A percentile compares a stretch with the other conserved stretches of the same genome.
Evolutionary conservation across 495 filamentous ascomycete genomes (phyloP).

Genomic region (Immersiella caudata): DNA sequence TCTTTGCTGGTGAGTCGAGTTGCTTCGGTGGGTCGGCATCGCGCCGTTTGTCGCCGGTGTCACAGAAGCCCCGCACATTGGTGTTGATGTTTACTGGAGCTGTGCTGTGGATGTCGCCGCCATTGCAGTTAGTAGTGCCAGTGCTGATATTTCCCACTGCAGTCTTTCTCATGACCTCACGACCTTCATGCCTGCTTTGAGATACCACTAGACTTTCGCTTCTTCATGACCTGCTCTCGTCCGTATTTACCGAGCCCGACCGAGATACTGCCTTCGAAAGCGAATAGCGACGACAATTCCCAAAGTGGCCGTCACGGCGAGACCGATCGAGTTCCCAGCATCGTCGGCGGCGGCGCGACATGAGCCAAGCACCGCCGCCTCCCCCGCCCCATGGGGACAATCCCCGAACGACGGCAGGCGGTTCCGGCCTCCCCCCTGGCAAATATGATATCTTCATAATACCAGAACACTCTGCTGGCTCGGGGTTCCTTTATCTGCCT

Average conservation of each 20-base stretch:
- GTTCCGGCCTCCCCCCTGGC: conserved; percentile 68
- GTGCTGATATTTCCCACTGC: background rate
- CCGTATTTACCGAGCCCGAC: background rate
- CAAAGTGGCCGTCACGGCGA: conserved; percentile 4
- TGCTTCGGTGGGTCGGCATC: background rate
- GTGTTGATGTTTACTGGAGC: background rate
- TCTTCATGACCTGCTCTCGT: conserved; percentile 24
- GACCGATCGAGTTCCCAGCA: conserved; percentile 17
- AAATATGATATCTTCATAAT: conserved; percentile 98
- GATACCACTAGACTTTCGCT: conserved; percentile 40
- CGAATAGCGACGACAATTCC: background rate
- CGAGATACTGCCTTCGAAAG: background rate
- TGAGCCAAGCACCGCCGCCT: conserved; percentile 57
- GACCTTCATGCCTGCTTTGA: conserved; percentile 43
- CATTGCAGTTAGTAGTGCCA: background rate
- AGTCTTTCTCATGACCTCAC: conserved; percentile 29
- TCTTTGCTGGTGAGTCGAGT: conserved; percentile 21
- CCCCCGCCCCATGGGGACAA: conserved; percentile 72
- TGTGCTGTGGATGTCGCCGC: background rate
- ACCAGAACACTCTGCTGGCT: conserved; percentile 87
- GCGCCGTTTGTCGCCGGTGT: background rate
- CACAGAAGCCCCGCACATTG: background rate
- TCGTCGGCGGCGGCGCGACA: conserved; percentile 33
- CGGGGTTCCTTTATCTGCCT: conserved; percentile 91
- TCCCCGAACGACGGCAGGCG: conserved; percentile 53